Conservation (phyloP, 2,329 filamentous ascomycete species). For the Tolypocladium cylindrosporum region DNA sequence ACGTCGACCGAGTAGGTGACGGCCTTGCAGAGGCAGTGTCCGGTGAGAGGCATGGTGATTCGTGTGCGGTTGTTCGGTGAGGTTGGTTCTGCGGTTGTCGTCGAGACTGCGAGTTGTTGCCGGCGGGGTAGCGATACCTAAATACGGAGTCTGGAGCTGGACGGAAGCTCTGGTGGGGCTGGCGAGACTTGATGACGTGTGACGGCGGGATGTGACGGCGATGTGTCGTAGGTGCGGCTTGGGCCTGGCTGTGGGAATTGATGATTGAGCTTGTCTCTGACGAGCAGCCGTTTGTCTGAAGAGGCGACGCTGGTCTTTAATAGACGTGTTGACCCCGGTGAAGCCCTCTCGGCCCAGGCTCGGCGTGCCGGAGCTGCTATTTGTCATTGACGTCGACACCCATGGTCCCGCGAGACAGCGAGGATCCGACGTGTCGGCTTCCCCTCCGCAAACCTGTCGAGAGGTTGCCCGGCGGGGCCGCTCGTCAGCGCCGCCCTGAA, state of each 20-base stretch:
- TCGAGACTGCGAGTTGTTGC: not conserved
- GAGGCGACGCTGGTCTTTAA: not conserved
- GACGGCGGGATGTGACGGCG: not conserved
- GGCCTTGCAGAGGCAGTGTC: constrained; percentile 62
- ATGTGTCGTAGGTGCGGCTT: not conserved
- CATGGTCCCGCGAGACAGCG: not conserved
- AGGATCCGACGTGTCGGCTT: not conserved
- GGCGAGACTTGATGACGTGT: constrained; percentile 17
- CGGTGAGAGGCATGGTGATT: constrained; percentile 49
- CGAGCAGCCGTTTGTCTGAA: too few species aligned
- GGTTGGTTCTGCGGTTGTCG: too few species aligned
- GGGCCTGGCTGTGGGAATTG: not conserved
- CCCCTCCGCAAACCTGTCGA: not conserved
- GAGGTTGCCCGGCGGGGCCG: not conserved
- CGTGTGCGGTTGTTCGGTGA: not conserved
- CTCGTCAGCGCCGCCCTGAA: not conserved
- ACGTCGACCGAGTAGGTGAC: constrained; percentile 56
- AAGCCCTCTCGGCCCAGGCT: not conserved
- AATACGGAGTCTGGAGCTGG: not conserved
- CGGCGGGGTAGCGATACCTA: constrained; percentile 13
- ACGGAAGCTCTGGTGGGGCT: constrained; percentile 12
- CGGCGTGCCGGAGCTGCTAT: not conserved
- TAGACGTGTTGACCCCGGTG: not conserved
- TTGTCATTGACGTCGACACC: not conserved
- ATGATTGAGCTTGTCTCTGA: too few species aligned